Evolutionary conservation across 2,329 filamentous ascomycete genomes (phyloP), one percentile per base, ranked within the genome.

Genomic region (Metarhizium brunneum): DNA sequence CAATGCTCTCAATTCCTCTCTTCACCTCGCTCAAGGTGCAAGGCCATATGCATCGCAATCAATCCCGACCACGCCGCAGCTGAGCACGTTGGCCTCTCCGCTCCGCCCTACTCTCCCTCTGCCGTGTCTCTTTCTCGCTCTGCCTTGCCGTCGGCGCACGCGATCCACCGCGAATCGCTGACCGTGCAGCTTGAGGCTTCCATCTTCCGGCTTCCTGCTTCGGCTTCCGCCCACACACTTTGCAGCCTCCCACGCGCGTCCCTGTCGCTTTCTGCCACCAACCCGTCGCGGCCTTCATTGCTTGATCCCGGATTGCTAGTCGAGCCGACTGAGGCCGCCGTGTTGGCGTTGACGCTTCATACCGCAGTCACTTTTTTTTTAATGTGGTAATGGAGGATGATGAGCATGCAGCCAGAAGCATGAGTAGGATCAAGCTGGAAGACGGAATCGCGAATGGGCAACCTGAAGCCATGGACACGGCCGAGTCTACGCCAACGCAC

Each of bases 371-470:
- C 11, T 25, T 16, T 14, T 40, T 40, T 45, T 18, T 53, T 50
- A 47, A 62, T 62, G 59, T 56, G 53, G 60, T 63, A 54, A 73
- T 73, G 71, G 71, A 72, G 66, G 71, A 73, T 71, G 71, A 73
- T 54, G 71, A 71, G 64, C 63, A 68, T 63, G 68, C 71, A 59
- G 66, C 67, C 53, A 65, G 58, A 63, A 71, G 66, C 64, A 74
- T 77, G 68, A 73, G 74, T 63, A 68, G 69, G 61, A 68, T 77
- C 57, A 77, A 73, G 64, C 68, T 74, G 53, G 74, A 78, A 61
- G 71, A 75, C 42, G 66, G 64, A 51, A 60, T 64, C 55, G 65
- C 64, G 53, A 72, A 73, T 59, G 71, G 70, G 57, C 59, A 64
- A 56, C 63, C 61, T 55, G 59, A 74, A 56, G 76, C 75, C 64